Conservation (phyloP, 1,284 basidiomycete genomes). For the Trametes sp. region DNA sequence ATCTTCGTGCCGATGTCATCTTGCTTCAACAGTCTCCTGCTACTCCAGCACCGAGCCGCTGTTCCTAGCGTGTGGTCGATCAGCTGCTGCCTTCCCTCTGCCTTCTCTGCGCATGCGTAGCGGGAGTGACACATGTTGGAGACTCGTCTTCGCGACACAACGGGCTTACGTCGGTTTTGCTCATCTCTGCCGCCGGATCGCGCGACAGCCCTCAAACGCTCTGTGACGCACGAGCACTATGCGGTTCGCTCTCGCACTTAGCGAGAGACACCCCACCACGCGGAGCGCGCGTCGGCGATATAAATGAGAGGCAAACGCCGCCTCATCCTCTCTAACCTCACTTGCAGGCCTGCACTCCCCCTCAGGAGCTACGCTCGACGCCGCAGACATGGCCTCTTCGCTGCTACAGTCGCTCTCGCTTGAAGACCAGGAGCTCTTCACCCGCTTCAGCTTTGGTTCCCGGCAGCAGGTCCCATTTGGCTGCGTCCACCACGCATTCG, state of each 20-base stretch:
- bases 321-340: constrained; percentile 8
- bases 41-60: constrained; percentile 9
- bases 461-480: constrained; percentile 48
- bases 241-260: constrained; percentile 2
- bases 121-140: constrained; percentile 20
- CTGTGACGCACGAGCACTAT: constrained; percentile 9
- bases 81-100: constrained; percentile 20
- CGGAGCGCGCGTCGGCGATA: constrained; percentile 19
- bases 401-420: constrained; percentile 41
- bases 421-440: constrained; percentile 53
- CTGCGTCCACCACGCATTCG: constrained; percentile 66
- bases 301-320: constrained; percentile 8
- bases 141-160: constrained; percentile 11
- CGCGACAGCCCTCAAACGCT: background rate
- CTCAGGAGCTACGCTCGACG: constrained; percentile 9
- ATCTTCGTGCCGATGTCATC: constrained; percentile 26
- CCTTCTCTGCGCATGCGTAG: constrained; percentile 20
- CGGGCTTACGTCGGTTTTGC: constrained; percentile 30
- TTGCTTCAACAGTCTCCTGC: constrained; percentile 12
- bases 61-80: constrained; percentile 26
- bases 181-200: constrained; percentile 10
- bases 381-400: constrained; percentile 23
- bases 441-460: constrained; percentile 54
- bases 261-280: constrained; percentile 21
- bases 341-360: constrained; percentile 17